Evolutionary conservation across 345 rosid genomes (phyloP).

Genomic region (Arabis alpina): DNA sequence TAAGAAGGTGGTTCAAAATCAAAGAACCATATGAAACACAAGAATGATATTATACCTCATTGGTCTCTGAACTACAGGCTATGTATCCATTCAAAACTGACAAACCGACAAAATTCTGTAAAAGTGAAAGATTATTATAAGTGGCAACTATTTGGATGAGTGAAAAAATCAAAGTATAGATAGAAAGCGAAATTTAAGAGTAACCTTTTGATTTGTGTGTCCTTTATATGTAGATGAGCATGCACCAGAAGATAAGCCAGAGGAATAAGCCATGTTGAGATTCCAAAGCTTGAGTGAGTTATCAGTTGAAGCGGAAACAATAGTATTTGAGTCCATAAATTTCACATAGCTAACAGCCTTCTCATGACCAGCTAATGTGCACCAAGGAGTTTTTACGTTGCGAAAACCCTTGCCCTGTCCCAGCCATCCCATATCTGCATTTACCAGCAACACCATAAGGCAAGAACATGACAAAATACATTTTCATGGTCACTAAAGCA

Average conservation of each 20-base stretch:
- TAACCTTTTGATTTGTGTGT: conserved; percentile 77
- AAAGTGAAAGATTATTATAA: conserved; percentile 30
- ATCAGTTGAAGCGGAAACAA: conserved; percentile 83
- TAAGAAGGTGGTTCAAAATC: too few species aligned
- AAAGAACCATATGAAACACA: neutral
- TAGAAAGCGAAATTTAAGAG: neutral
- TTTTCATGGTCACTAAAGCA: neutral
- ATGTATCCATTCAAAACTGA: conserved; percentile 73
- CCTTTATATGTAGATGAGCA: conserved; percentile 63
- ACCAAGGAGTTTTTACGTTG: conserved; percentile 62
- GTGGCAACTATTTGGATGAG: conserved; percentile 17
- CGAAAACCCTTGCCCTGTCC: conserved; percentile 62
- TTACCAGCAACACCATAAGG: conserved; percentile 34
- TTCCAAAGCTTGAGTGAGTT: conserved; percentile 74
- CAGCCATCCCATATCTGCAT: conserved; percentile 74
- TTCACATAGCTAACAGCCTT: conserved; percentile 80
- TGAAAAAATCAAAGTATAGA: neutral
- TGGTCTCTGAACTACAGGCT: conserved; percentile 82
- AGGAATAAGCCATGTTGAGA: conserved; percentile 52
- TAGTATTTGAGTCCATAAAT: conserved; percentile 65
- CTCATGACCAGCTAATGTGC: conserved; percentile 63
- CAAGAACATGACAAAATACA: conserved; percentile 14
- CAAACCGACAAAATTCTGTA: conserved; percentile 81
- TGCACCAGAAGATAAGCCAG: conserved; percentile 48
- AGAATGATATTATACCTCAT: conserved; percentile 57